These are phyloP conservation scores for Sporothrix brunneoviolacea DNA, from an alignment of 2,329 filamentous ascomycete genomes.

Conservation along the genomic window DNA sequence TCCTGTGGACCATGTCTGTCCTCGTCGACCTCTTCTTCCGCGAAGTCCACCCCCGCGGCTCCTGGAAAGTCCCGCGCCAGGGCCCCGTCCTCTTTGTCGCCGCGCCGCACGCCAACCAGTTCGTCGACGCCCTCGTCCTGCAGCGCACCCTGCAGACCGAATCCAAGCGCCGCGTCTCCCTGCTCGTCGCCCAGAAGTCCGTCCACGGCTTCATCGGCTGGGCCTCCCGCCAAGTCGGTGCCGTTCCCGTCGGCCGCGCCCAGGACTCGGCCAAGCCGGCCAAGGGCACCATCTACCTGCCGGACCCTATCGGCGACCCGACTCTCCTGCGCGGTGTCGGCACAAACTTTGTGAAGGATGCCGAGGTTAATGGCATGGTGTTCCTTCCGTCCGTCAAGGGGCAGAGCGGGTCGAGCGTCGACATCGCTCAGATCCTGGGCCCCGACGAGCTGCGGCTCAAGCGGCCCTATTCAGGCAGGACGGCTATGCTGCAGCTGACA, in stretches of 20 bases:
- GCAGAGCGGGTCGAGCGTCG: constrained; percentile 66
- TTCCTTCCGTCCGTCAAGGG: constrained; percentile 82
- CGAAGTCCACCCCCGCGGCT: constrained; percentile 88
- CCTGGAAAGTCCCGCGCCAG: constrained; percentile 85
- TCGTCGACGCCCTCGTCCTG: constrained; percentile 89
- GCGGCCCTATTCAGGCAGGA: constrained; percentile 73
- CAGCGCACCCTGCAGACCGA: constrained; percentile 86
- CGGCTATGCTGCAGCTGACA: constrained; percentile 74
- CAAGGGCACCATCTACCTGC: constrained; percentile 75
- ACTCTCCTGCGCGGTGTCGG: constrained; percentile 71
- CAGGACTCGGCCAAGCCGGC: constrained; percentile 81
- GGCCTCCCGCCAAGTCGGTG: constrained; percentile 75
- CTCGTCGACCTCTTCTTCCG: constrained; percentile 96
- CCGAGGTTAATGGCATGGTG: constrained; percentile 72
- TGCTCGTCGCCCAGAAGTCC: constrained; percentile 91
- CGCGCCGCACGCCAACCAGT: constrained; percentile 96
- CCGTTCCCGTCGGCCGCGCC: constrained; percentile 87
- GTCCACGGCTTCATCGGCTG: constrained; percentile 90
- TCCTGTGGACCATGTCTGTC: constrained; percentile 71
- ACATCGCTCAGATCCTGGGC: constrained; percentile 74
- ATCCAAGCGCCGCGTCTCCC: constrained; percentile 80
- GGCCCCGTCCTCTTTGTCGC: constrained; percentile 94
- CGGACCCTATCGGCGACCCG: constrained; percentile 79
- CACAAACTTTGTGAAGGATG: constrained; percentile 74
- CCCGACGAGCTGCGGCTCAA: constrained; percentile 79